Conservation (phyloP, 805 yeast species). For the Pichia cabralensis region DNA sequence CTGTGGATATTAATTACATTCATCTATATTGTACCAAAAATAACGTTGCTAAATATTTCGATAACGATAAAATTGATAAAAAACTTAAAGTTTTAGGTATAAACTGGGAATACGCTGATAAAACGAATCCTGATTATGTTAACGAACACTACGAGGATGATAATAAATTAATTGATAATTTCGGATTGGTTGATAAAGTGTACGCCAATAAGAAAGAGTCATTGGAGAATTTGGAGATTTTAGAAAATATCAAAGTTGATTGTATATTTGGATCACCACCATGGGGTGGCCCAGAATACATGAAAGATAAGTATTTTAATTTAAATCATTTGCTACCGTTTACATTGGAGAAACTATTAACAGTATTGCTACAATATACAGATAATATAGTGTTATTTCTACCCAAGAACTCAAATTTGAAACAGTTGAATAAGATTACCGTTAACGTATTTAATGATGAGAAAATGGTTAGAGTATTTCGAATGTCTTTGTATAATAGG, state of each 20-base stretch:
- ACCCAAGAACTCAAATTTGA: constrained; percentile 47
- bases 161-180: constrained; percentile 1
- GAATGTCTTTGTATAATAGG: constrained; percentile 23
- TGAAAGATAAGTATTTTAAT: constrained; percentile 32
- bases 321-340: constrained; percentile 36
- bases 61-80: constrained; percentile 30
- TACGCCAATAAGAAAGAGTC: constrained; percentile 9
- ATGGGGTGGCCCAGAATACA: constrained; percentile 73
- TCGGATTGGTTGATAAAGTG: constrained; percentile 2
- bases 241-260: constrained; percentile 28
- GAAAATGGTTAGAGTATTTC: constrained; percentile 11
- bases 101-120: constrained; percentile 31
- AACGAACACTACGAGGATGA: constrained; percentile 7
- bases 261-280: constrained; percentile 68
- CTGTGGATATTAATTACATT: constrained; percentile 49
- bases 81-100: constrained; percentile 39
- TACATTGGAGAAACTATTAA: constrained; percentile 32
- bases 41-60: constrained; percentile 51
- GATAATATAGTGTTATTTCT: constrained; percentile 46
- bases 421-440: constrained; percentile 41
- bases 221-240: constrained; percentile 4
- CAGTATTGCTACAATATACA: constrained; percentile 31
- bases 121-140: constrained; percentile 8
- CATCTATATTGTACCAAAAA: constrained; percentile 58
- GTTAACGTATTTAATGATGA: constrained; percentile 31